Percentiles rank a stretch among this genome's conserved stretches.
phyloP scores from a whole-genome alignment of 129 eudicot species.

The Oenanthe sinensis region DNA sequence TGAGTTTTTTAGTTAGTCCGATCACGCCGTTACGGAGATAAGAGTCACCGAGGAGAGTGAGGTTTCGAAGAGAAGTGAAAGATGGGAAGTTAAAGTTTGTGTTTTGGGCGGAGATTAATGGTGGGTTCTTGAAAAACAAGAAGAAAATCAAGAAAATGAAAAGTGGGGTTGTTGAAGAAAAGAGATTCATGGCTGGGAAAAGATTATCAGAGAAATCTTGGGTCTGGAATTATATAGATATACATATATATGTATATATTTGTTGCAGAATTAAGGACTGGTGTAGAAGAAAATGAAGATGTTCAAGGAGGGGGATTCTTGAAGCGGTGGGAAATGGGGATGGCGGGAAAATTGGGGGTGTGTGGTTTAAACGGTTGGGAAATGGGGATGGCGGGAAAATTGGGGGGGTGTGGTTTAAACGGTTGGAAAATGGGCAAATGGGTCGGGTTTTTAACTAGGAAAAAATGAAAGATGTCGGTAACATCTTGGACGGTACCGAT shows the following conservation, averaged over 20 bases:
- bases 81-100: constrained; percentile 39
- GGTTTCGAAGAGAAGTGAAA: constrained; percentile 36
- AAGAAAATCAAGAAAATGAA: constrained; percentile 21
- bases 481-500: no score
- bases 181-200: constrained; percentile 9
- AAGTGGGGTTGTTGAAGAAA: constrained; percentile 47
- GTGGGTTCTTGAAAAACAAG: neutral
- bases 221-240: neutral
- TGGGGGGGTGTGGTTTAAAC: constrained; percentile 35
- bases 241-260: neutral
- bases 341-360: constrained; percentile 34
- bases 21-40: constrained; percentile 44
- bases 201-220: neutral
- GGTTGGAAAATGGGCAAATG: constrained; percentile 36
- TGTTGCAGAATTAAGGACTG: neutral
- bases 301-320: neutral
- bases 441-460: neutral
- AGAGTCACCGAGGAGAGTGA: constrained; percentile 65
- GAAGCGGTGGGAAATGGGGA: constrained; percentile 9
- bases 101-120: constrained; percentile 28
- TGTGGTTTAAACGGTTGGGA: constrained; percentile 39
- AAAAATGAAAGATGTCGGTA: no score
- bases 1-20: constrained; percentile 40
- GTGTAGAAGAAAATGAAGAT: neutral
- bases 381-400: constrained; percentile 33